phyloP scores from a whole-genome alignment of 1,284 basidiomycete species.

The Marasmius tenuissimus region DNA sequence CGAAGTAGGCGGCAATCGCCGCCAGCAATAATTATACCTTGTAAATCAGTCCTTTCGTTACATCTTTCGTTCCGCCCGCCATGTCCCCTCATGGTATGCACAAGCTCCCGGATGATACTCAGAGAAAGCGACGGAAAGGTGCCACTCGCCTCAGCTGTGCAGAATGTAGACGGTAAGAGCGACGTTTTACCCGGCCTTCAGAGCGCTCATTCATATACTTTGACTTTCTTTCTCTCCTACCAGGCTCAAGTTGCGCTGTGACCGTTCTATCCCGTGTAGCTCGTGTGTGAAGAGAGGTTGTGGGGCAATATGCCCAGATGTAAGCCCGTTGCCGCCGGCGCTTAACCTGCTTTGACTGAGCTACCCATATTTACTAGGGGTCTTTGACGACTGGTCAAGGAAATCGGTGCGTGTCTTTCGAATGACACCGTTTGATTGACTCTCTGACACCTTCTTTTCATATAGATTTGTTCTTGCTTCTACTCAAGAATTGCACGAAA shows the following conservation, averaged over 20 bases:
- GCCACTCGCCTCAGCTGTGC: slow-evolving; percentile 75
- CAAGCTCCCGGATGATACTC: slow-evolving; percentile 31
- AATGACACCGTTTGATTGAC: slow-evolving; percentile 10
- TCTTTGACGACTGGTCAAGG: slow-evolving; percentile 79
- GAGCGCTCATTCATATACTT: not conserved
- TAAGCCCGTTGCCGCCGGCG: slow-evolving; percentile 23
- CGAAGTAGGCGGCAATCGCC: not conserved
- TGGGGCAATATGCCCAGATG: slow-evolving; percentile 63
- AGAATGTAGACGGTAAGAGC: slow-evolving; percentile 65
- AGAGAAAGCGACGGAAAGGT: slow-evolving; percentile 73
- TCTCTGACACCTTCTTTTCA: slow-evolving; percentile 1
- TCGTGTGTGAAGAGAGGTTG: slow-evolving; percentile 50
- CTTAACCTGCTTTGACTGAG: slow-evolving; percentile 7
- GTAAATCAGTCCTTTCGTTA: not conserved
- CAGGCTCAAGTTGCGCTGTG: slow-evolving; percentile 75
- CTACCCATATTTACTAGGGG: slow-evolving; percentile 37
- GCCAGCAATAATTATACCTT: not conserved
- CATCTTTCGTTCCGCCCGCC: slow-evolving; percentile 13
- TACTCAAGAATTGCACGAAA: slow-evolving; percentile 80
- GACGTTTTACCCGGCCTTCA: not conserved
- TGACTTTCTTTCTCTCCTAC: not conserved
- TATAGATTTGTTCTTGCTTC: slow-evolving; percentile 77
- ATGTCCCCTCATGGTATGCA: slow-evolving; percentile 38
- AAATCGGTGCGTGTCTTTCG: slow-evolving; percentile 54
- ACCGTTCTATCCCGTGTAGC: slow-evolving; percentile 65